Conservation (phyloP, 169 alveolate species). For the Plasmodium relictum region DNA sequence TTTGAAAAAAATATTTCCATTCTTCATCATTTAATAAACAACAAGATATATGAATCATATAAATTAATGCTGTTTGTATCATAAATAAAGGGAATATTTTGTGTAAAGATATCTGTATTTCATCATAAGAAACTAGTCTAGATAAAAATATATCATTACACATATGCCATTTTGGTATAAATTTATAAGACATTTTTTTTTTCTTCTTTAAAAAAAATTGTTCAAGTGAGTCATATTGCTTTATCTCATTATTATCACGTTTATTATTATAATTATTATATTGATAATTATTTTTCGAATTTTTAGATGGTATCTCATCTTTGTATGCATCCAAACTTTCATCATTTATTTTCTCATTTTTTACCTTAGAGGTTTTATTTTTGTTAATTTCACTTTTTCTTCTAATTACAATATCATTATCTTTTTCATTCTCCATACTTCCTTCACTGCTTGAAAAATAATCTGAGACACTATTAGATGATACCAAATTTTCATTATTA, state of each 20-base stretch:
- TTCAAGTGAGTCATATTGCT: background rate
- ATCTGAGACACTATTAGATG: conserved; percentile 26
- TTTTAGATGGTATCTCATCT: background rate
- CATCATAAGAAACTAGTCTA: conserved; percentile 76
- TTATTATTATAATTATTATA: background rate
- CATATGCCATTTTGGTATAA: conserved; percentile 76
- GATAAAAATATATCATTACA: conserved; percentile 77
- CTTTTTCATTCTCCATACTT: background rate
- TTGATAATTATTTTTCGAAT: background rate
- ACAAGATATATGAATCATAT: conserved; percentile 73
- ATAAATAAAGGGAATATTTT: conserved; percentile 66
- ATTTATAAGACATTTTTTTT: conserved; percentile 67
- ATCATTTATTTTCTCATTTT: background rate
- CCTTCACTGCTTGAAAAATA: conserved; percentile 12
- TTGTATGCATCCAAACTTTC: background rate
- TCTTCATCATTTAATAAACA: conserved; percentile 58
- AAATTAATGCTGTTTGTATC: conserved; percentile 74
- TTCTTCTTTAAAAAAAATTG: conserved; percentile 10
- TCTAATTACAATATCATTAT: background rate
- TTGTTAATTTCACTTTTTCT: background rate
- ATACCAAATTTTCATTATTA: background rate
- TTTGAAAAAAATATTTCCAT: conserved; percentile 68
- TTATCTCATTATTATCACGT: background rate
- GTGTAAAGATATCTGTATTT: conserved; percentile 58
- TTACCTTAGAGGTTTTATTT: background rate